Conservation (phyloP, 2,329 filamentous ascomycete species). For the Geosmithia morbida region DNA sequence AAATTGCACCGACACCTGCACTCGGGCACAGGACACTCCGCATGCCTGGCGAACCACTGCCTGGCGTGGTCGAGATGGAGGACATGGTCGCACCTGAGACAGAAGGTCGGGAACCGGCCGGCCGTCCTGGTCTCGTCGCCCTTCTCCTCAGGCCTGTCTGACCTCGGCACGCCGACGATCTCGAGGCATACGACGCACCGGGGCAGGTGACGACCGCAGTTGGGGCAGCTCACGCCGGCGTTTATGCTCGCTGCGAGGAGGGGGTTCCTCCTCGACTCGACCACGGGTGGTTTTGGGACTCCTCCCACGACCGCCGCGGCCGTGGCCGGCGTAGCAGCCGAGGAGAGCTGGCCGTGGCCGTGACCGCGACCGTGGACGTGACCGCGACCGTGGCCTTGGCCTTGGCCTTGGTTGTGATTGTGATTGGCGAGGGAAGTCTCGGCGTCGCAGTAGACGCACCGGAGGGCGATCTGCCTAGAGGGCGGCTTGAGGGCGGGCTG, state of each 20-base stretch:
- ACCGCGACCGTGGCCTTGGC: too few relatives aligned
- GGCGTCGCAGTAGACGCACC: conserved; percentile 63
- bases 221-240: conserved; percentile 49
- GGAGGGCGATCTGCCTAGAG: conserved; percentile 56
- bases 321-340: conserved; percentile 2
- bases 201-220: conserved; percentile 51
- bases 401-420: neutral
- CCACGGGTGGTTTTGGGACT: conserved; percentile 5
- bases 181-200: conserved; percentile 55
- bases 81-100: conserved; percentile 53
- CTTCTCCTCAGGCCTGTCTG: conserved; percentile 35
- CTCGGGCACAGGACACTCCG: conserved; percentile 54
- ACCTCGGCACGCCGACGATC: conserved; percentile 49
- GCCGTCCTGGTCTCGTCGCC: conserved; percentile 32
- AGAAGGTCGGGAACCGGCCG: conserved; percentile 53
- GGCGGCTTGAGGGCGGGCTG: conserved; percentile 46
- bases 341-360: too few relatives aligned
- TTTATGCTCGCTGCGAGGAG: conserved; percentile 41
- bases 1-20: conserved; percentile 53
- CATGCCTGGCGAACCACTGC: conserved; percentile 51
- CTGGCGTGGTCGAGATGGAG: conserved; percentile 53
- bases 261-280: conserved; percentile 31
- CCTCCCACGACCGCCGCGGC: neutral
- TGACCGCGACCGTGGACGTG: too few relatives aligned
- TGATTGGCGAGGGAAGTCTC: conserved; percentile 35